These are phyloP conservation scores for Naganishia sp. DNA, from an alignment of 1,284 basidiomycete genomes.

Conservation along the genomic window DNA sequence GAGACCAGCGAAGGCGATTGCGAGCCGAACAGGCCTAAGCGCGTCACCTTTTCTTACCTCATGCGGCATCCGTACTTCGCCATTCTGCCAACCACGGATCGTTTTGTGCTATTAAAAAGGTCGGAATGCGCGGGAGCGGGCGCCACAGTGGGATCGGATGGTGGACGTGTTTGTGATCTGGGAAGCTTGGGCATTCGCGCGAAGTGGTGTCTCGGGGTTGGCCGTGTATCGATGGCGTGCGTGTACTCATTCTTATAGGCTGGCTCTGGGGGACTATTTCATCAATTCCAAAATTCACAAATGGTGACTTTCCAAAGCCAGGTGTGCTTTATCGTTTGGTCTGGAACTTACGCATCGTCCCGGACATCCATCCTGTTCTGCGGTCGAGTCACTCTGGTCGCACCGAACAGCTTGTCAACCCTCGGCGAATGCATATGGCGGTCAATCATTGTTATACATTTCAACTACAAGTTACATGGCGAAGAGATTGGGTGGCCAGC, in stretches of 20 bases:
- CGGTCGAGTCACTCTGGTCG: too few species aligned
- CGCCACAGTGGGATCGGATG: neutral
- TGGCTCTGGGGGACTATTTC: slow-evolving; percentile 17
- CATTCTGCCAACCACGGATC: slow-evolving; percentile 10
- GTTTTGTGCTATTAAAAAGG: slow-evolving; percentile 23
- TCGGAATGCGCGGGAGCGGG: neutral
- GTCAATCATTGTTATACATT: too few species aligned
- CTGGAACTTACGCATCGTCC: too few species aligned
- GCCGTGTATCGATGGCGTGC: slow-evolving; percentile 9
- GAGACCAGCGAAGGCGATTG: slow-evolving; percentile 50
- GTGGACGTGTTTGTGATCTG: slow-evolving; percentile 1
- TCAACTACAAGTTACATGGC: too few species aligned
- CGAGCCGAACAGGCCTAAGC: slow-evolving; percentile 48
- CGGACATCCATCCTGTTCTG: too few species aligned
- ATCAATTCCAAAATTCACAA: slow-evolving; percentile 26
- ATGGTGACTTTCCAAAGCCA: neutral
- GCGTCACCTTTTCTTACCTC: neutral
- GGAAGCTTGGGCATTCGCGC: neutral
- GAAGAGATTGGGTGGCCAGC: too few species aligned
- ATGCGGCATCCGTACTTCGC: neutral
- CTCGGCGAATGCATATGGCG: too few species aligned
- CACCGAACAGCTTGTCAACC: too few species aligned
- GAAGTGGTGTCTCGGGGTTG: slow-evolving; percentile 6
- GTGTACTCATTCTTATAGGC: slow-evolving; percentile 24
- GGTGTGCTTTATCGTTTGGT: too few species aligned